Conservation (phyloP, 345 rosid species). For the Ailanthus altissimus region DNA sequence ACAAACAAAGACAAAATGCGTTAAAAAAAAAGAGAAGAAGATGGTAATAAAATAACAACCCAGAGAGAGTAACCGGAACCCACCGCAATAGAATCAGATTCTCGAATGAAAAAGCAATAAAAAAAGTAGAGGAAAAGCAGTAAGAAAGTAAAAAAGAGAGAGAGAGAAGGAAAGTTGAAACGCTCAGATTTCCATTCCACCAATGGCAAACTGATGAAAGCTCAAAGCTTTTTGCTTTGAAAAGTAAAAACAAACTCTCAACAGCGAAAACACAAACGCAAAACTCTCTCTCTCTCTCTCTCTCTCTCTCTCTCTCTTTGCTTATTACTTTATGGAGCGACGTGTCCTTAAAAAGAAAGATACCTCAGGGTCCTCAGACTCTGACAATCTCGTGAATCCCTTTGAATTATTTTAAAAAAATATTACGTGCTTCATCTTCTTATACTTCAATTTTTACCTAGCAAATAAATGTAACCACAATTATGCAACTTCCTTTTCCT, state of each 20-base stretch:
- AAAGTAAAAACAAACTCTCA: background rate
- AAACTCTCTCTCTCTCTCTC: background rate
- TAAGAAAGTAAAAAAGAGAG: background rate
- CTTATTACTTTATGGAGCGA: slow-evolving; percentile 29
- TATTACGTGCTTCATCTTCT: background rate
- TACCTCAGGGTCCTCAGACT: slow-evolving; percentile 26
- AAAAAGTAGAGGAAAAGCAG: background rate
- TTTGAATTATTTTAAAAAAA: too few relatives aligned
- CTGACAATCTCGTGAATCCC: slow-evolving; percentile 40
- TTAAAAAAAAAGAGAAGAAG: background rate
- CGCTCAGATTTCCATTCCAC: slow-evolving; percentile 23
- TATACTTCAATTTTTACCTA: too few relatives aligned
- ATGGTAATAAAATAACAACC: slow-evolving; percentile 17
- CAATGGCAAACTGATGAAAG: slow-evolving; percentile 22
- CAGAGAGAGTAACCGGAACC: background rate
- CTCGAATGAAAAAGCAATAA: background rate
- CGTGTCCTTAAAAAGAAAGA: slow-evolving; percentile 38
- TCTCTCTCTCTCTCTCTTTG: slow-evolving; percentile 1
- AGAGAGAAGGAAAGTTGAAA: background rate
- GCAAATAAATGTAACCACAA: background rate
- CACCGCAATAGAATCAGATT: slow-evolving; percentile 22
- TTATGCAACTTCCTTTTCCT: background rate
- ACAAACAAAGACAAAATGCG: background rate
- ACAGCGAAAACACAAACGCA: background rate
- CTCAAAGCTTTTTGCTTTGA: background rate